Evolutionary conservation across 2,329 filamentous ascomycete genomes (phyloP).

Genomic region (Chrysosphaeria jannelii): DNA sequence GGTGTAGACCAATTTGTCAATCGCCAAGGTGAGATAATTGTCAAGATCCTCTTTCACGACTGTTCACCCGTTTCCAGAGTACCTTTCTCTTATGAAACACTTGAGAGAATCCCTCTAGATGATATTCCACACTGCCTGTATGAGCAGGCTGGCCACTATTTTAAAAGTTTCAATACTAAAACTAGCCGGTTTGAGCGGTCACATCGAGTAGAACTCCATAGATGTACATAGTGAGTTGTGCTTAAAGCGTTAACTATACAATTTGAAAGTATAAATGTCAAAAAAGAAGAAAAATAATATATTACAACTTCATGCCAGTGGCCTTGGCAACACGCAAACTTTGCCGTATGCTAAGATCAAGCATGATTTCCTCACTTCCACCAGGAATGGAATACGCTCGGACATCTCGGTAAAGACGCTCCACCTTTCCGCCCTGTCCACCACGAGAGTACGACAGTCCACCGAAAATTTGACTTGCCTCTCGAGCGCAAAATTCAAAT

Average conservation of each 20-base stretch:
- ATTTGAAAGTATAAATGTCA: conserved; percentile 1
- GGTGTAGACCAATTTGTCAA: too few relatives aligned
- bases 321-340: conserved; percentile 55
- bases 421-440: conserved; percentile 83
- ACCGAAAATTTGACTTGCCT: conserved; percentile 93
- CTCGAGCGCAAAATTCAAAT: conserved; percentile 91
- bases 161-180: too few relatives aligned
- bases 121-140: too few relatives aligned
- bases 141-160: too few relatives aligned
- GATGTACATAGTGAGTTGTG: background rate
- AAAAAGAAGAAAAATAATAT: background rate
- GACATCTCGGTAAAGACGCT: conserved; percentile 82
- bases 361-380: conserved; percentile 94
- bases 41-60: too few relatives aligned
- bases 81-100: too few relatives aligned
- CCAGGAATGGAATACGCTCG: conserved; percentile 89
- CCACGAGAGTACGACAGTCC: conserved; percentile 77
- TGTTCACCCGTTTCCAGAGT: too few relatives aligned
- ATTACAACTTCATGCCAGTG: conserved; percentile 80
- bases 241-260: conserved; percentile 1
- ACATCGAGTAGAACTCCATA: background rate
- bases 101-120: too few relatives aligned
- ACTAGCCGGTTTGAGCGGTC: too few relatives aligned
- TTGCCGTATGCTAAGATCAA: conserved; percentile 78
- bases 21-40: too few relatives aligned